Base-by-base conservation (phyloP, 2,329 filamentous ascomycete genomes). In the Elsinoe australis region DNA sequence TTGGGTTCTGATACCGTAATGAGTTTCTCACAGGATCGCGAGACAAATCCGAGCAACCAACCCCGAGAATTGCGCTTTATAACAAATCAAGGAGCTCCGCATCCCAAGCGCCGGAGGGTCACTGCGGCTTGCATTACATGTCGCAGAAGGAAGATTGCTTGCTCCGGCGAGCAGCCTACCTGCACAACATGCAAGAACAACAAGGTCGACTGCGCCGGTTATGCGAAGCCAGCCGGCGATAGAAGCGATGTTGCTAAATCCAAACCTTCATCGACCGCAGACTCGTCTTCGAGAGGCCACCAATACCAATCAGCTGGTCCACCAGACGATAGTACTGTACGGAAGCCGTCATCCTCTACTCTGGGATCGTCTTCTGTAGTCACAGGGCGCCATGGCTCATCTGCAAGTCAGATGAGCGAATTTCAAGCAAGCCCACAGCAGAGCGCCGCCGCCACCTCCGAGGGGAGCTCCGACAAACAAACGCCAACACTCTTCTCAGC, bases 11-110 rank as follows among this genome's bases (percentile, higher is more conserved):
- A n/a, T 15, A 14, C 14, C 19, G 36, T 6, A 26, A 47, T 47
- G 44, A 35, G 31, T 35, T 47, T 47, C 21, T 31, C 34, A 22
- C 26, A 49, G 32, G 26, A 19, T 18, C 26, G 26, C 6, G 49
- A 51, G 34, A 7, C 35, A 9, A 33, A 33, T 18, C 19, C 24
- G n/a, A 34, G 29, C 12, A 36, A 49, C 28, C 49, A 53, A 19
- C 33, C 48, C 15, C 51, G 53, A 21, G 52, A 54, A 21, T 46
- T 66, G 35, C 82, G 85, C 57, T 90, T 89, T 64, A 85, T 90
- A 57, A 85, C 87, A 55, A 87, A 82, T 59, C 83, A 88, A 67
- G 85, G 85, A 53, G 83, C 86, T 55, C 85, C 85, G 41, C 84
- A 85, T 53, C 82, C 83, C 19, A 90, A 89, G 67, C 74, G 85